Base-by-base conservation (phyloP, 805 yeast species). In the Zygosaccharomyces kombuchaensis region DNA sequence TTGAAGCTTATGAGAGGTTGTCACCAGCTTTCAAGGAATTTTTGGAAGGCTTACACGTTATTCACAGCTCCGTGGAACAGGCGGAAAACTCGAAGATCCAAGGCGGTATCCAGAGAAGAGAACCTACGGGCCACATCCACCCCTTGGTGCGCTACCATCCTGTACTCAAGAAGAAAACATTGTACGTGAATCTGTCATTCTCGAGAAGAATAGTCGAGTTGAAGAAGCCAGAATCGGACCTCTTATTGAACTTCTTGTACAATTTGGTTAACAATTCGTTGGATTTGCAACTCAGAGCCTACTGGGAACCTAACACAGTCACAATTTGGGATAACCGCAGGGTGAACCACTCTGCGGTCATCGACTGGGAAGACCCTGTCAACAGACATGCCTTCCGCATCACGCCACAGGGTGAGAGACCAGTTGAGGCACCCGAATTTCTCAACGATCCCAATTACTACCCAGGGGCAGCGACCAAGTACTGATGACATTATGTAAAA, bases 271-370 rank as follows among this genome's bases (percentile, higher is more conserved):
- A 75, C 45, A 67, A 68, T 49, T 63, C 77, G 27, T 73, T 71
- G 10, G 87, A 82, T 60, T 71, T 82, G 52, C 85, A 82, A 51
- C 70, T 82, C 44, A 76, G 89, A 60, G 85, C 86, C 35, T 71
- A 63, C 44, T 84, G 87, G 84, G 82, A 79, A 58, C 79, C 80
- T 43, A 74, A 75, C 36, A 76, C 87, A 2, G 82, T 84, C 45
- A 87, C 81, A 19, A 65, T 82, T 23, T 84, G 90, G 90, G 91
- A 84, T 59, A 84, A 84, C 71, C 77, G 91, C 62, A 71, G 82
- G 57, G 75, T 80, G 5, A 66, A 76, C 16, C 90, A 84, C 62
- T 69, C 84, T 12, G 87, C 88, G 10, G 72, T 80, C 13, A 73
- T 78, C 44, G 90, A 84, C 56, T 84, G 86, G 81, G 82, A 76